phyloP scores from a whole-genome alignment of 345 rosid genomes.

The Turnera subulata region DNA sequence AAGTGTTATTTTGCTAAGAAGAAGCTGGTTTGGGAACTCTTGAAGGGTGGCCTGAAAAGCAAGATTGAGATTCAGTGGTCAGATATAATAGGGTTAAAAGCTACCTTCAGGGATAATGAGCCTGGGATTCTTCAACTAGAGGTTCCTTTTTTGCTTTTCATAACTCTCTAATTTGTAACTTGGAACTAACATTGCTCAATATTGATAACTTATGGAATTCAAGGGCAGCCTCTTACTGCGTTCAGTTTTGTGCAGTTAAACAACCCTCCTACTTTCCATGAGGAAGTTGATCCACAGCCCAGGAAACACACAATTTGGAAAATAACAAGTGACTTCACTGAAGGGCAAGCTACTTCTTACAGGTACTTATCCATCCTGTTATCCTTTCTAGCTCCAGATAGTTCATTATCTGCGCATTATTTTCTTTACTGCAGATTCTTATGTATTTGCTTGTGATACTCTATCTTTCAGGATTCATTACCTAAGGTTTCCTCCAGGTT shows the following conservation, averaged over 20 bases:
- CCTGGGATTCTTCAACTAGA: slow-evolving; percentile 31
- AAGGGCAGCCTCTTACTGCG: background rate
- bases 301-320: slow-evolving; percentile 47
- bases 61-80: slow-evolving; percentile 40
- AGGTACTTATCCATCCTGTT: slow-evolving; percentile 26
- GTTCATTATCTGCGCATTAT: background rate
- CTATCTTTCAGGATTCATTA: slow-evolving; percentile 47
- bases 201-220: background rate
- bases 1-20: slow-evolving; percentile 56
- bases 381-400: background rate
- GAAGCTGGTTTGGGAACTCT: slow-evolving; percentile 63
- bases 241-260: slow-evolving; percentile 26
- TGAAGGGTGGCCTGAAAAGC: slow-evolving; percentile 31
- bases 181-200: background rate
- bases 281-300: slow-evolving; percentile 38
- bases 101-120: slow-evolving; percentile 14
- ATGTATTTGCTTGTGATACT: background rate
- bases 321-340: slow-evolving; percentile 37
- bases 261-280: slow-evolving; percentile 30
- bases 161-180: background rate
- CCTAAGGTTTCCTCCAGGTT: slow-evolving; percentile 38
- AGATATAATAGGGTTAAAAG: slow-evolving; percentile 28
- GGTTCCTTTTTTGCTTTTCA: slow-evolving; percentile 8
- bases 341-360: slow-evolving; percentile 34
- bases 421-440: background rate